Evolutionary conservation across 441 rosid species (phyloP).

Genomic region (Euphorbia corollata): DNA sequence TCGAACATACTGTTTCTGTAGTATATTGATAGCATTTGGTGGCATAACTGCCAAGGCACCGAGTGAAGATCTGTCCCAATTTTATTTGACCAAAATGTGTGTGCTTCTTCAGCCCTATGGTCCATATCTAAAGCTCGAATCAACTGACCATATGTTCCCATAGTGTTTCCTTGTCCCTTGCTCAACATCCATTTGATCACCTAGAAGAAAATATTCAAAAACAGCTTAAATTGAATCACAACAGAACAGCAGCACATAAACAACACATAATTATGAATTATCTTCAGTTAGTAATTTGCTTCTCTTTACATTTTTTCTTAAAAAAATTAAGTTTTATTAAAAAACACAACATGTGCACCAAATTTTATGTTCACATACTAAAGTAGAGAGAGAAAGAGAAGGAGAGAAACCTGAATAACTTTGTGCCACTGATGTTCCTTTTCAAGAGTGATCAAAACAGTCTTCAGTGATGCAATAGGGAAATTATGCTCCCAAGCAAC

Average conservation of each 20-base stretch:
- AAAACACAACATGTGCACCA: neutral
- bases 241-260: neutral
- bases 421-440: conserved; percentile 87
- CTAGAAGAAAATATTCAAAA: conserved; percentile 30
- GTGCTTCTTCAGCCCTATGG: conserved; percentile 82
- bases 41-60: conserved; percentile 83
- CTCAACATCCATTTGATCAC: conserved; percentile 97
- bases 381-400: conserved; percentile 6
- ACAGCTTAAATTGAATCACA: neutral
- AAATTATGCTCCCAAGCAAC: conserved; percentile 88
- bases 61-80: conserved; percentile 73
- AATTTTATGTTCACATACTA: neutral
- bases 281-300: neutral
- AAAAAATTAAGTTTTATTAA: neutral
- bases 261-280: neutral
- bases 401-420: conserved; percentile 58
- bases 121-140: conserved; percentile 83
- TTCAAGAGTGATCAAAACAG: conserved; percentile 62
- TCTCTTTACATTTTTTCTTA: neutral
- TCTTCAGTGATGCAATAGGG: conserved; percentile 71
- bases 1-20: conserved; percentile 77
- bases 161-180: conserved; percentile 90
- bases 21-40: conserved; percentile 63
- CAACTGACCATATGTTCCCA: conserved; percentile 71
- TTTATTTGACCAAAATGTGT: conserved; percentile 69